Percentiles rank a stretch among this genome's conserved stretches.
Evolutionary conservation across 345 rosid species (phyloP).

Genomic region (Mangifera indica): DNA sequence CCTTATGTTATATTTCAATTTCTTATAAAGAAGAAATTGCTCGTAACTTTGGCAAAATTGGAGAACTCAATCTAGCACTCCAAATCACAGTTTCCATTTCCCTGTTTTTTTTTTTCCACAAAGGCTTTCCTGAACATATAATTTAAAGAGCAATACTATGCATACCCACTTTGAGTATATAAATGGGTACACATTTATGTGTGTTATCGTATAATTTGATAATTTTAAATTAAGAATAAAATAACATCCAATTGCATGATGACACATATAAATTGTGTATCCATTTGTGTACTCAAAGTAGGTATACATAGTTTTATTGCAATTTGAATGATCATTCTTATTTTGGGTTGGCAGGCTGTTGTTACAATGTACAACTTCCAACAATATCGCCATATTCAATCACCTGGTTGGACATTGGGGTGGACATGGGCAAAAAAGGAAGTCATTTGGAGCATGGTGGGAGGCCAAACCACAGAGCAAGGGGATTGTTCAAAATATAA

Average conservation of each 20-base stretch:
- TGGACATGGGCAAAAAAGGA: constrained; percentile 95
- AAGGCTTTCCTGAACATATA: neutral
- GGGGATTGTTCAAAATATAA: constrained; percentile 93
- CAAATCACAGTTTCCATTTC: neutral
- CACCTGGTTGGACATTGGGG: constrained; percentile 89
- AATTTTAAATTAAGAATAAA: too few species aligned
- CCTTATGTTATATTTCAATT: neutral
- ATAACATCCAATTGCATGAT: too few species aligned
- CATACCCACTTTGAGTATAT: too few species aligned
- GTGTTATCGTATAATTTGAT: too few species aligned
- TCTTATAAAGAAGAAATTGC: neutral
- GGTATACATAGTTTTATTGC: too few species aligned
- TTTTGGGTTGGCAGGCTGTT: constrained; percentile 56
- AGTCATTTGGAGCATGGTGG: constrained; percentile 84
- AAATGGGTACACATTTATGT: too few species aligned
- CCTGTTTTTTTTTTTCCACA: neutral
- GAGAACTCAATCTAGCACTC: neutral
- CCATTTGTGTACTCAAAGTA: too few species aligned
- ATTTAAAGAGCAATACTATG: too few species aligned
- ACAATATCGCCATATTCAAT: constrained; percentile 76
- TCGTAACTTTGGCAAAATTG: neutral
- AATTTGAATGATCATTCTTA: neutral
- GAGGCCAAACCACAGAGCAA: constrained; percentile 80
- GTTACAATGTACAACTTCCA: constrained; percentile 84
- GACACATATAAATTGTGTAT: too few species aligned